These are phyloP conservation scores for Clavariopsis aquatica DNA, from an alignment of 495 filamentous ascomycete genomes.

Conservation along the genomic window DNA sequence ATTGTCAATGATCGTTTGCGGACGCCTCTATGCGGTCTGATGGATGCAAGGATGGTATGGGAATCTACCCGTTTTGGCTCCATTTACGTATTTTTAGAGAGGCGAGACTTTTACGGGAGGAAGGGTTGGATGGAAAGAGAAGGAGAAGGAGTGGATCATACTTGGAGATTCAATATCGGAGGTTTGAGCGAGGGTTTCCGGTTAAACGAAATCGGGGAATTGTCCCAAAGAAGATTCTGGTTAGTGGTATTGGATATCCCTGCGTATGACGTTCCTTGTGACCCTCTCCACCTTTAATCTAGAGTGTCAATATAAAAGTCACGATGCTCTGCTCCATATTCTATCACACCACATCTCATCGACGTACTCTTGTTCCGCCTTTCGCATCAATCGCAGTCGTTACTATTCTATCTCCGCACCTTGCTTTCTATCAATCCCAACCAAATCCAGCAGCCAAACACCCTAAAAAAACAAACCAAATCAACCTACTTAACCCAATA, in stretches of 20 bases:
- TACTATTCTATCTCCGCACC: background rate
- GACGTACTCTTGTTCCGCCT: background rate
- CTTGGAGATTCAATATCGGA: background rate
- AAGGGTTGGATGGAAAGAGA: background rate
- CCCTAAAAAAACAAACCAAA: too few species aligned
- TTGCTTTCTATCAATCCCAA: background rate
- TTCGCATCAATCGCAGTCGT: background rate
- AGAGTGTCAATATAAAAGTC: background rate
- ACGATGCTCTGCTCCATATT: background rate
- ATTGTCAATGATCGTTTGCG: background rate
- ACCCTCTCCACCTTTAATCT: background rate
- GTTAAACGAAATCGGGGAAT: background rate
- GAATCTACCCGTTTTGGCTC: too few species aligned
- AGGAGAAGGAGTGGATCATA: background rate
- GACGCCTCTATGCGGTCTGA: background rate
- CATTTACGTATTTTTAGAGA: background rate
- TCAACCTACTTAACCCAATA: too few species aligned
- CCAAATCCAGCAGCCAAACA: background rate
- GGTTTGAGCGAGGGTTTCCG: background rate
- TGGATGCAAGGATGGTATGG: background rate
- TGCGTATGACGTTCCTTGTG: background rate
- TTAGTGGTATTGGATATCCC: background rate
- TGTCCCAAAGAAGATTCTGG: background rate
- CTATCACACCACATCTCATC: background rate
- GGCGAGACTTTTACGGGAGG: background rate